Percentiles rank a stretch among this genome's conserved stretches.
Conservation (phyloP, 176 grass and related monocot species). For the Triticum urartu region DNA sequence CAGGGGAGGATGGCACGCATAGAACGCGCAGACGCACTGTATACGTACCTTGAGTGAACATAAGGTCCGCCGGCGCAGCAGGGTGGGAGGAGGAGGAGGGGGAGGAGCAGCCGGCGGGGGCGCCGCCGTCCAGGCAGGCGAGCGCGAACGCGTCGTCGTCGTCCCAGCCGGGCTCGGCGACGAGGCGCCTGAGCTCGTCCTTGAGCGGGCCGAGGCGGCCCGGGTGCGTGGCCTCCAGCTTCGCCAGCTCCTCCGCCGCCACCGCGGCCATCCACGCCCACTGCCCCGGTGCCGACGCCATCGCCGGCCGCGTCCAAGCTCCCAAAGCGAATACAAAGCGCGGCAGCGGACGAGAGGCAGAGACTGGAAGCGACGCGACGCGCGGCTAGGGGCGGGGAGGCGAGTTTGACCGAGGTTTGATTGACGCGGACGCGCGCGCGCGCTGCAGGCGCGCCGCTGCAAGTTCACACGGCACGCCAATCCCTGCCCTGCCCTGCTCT, state of each 20-base stretch:
- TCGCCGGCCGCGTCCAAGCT: neutral
- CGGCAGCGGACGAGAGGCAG: neutral
- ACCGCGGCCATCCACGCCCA: slow-evolving; percentile 67
- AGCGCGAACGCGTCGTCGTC: slow-evolving; percentile 8
- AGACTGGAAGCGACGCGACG: neutral
- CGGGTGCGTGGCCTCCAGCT: slow-evolving; percentile 71
- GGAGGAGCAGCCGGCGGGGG: neutral
- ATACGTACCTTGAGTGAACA: slow-evolving; percentile 22
- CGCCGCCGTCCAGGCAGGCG: neutral
- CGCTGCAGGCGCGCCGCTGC: neutral
- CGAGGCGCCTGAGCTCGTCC: slow-evolving; percentile 66
- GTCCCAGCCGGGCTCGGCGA: slow-evolving; percentile 47
- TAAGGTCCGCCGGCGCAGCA: neutral
- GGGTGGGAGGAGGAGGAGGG: neutral
- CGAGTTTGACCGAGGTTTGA: neutral
- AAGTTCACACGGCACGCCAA: neutral
- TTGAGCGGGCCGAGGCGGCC: slow-evolving; percentile 70
- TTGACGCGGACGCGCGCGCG: neutral
- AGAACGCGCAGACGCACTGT: neutral
- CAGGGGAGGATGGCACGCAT: neutral
- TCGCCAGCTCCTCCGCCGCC: slow-evolving; percentile 70
- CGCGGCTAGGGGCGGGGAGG: neutral
- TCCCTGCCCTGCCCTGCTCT: neutral
- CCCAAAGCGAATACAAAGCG: neutral
- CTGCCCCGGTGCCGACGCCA: slow-evolving; percentile 19